Base-by-base conservation (phyloP, 108 stramenopile genomes). In the Fragilaria crotonensis region DNA sequence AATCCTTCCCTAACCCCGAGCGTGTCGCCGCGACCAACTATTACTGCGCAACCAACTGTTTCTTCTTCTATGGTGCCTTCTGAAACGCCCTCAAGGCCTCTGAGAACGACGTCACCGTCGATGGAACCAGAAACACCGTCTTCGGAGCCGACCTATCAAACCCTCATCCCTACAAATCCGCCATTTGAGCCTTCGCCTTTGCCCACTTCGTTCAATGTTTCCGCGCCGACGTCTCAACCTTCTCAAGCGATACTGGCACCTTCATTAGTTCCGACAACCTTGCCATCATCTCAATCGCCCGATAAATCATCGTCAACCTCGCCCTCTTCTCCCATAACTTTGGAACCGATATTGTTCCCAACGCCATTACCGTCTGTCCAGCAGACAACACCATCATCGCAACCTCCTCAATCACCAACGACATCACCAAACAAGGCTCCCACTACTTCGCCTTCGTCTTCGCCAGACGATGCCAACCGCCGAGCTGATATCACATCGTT, bases 401-500 rank as follows among this genome's bases (percentile, higher is more conserved):
- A 19, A 23, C 49, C 49, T 21, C 9, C 7, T 50, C 5, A 25
- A 19, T 7, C 20, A 19, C n/a, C 49, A 19, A 18, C 20, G 20
- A 50, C 17, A 7, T 7, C 17, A 7, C 7, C 20, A 21, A 50
- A 19, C 20, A 18, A 18, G 7, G 20, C 9, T 20, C 54, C 54
- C 2, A 18, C 23, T 31, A 19, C 54, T 4, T 31, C 54, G 3
- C n/a, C n/a, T n/a, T n/a, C n/a, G n/a, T 23, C 23, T 5, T 23
- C 2, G 2, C 25, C 18, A 18, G 54, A 36, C 19, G 54, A 36
- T 19, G 30, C 18, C 2, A 19, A 31, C 2, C 54, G 54, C 19
- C 18, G 33, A 33, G 30, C n/a, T 2, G 54, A 31, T 3, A 56
- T 56, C 27, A 31, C n/a, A 23, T 32, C 54, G 3, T n/a, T 56